phyloP scores from a whole-genome alignment of 805 yeast species.

The Yamadazyma paraphyllophila region DNA sequence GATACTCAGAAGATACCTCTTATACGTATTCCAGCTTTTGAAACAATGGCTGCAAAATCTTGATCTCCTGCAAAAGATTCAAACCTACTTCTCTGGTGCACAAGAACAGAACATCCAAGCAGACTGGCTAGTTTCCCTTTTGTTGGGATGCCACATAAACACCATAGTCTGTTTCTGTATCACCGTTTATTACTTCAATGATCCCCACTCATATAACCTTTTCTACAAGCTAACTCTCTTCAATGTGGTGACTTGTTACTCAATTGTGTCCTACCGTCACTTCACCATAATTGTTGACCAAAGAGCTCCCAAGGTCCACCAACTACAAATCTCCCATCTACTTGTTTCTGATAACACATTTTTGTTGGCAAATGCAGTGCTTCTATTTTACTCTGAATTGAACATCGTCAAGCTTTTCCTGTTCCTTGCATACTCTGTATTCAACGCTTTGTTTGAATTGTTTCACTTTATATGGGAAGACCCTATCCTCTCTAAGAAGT shows the following conservation, averaged over 20 bases:
- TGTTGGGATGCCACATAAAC: conserved; percentile 12
- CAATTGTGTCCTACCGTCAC: conserved; percentile 15
- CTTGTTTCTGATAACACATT: conserved; percentile 30
- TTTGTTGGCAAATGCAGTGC: conserved; percentile 21
- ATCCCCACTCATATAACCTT: neutral
- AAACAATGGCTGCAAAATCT: too few species aligned
- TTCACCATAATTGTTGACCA: conserved; percentile 14
- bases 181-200: neutral
- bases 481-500: conserved; percentile 13
- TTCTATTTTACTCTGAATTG: conserved; percentile 19
- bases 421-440: conserved; percentile 25
- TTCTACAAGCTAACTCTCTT: conserved; percentile 13
- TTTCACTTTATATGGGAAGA: conserved; percentile 18
- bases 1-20: too few species aligned
- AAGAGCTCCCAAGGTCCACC: neutral
- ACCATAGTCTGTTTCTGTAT: conserved; percentile 4
- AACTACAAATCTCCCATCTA: neutral
- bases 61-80: too few species aligned
- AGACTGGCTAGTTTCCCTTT: conserved; percentile 9
- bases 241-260: conserved; percentile 18
- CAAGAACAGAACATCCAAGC: neutral
- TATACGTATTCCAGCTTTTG: too few species aligned
- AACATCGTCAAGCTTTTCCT: conserved; percentile 24
- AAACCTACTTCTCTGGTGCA: too few species aligned
- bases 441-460: conserved; percentile 23